Conservation (phyloP, 352 stramenopile genomes). For the Globisporangium viniferum region DNA sequence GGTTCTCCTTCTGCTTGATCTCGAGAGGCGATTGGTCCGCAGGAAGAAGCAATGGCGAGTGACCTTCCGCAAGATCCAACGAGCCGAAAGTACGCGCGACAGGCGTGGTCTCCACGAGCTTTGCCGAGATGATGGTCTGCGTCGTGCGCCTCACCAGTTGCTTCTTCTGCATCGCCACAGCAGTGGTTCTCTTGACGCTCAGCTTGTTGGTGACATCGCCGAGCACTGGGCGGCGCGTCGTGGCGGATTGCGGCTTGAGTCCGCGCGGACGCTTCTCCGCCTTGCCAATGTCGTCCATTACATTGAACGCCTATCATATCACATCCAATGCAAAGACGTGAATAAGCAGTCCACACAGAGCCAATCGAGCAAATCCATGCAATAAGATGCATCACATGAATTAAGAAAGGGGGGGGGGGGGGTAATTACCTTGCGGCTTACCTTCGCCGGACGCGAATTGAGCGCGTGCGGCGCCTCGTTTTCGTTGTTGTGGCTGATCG, state of each 20-base stretch:
- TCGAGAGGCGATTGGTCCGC: slow-evolving; percentile 10
- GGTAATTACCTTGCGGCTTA: slow-evolving; percentile 28
- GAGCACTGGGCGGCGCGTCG: slow-evolving; percentile 40
- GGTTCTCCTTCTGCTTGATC: slow-evolving; percentile 26
- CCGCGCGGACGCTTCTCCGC: slow-evolving; percentile 59
- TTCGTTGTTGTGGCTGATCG: slow-evolving; percentile 57
- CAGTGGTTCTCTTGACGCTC: slow-evolving; percentile 62
- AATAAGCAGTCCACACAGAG: background rate
- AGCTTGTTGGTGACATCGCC: slow-evolving; percentile 77
- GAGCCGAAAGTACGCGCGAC: slow-evolving; percentile 35
- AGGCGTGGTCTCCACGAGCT: slow-evolving; percentile 32
- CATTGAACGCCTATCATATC: slow-evolving; percentile 40
- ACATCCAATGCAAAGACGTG: slow-evolving; percentile 7
- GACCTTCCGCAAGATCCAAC: slow-evolving; percentile 29
- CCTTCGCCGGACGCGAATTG: slow-evolving; percentile 48
- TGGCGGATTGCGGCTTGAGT: slow-evolving; percentile 35
- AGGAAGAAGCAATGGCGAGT: slow-evolving; percentile 18
- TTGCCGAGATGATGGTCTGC: slow-evolving; percentile 16
- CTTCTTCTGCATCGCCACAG: slow-evolving; percentile 46
- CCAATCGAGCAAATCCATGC: background rate
- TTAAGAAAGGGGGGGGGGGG: background rate
- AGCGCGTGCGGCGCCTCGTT: slow-evolving; percentile 54
- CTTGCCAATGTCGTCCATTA: slow-evolving; percentile 41
- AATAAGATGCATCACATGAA: background rate
- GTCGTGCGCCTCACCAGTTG: slow-evolving; percentile 36